Evolutionary conservation across 345 rosid genomes (phyloP).

Genomic region (Schrenkiella parvula): DNA sequence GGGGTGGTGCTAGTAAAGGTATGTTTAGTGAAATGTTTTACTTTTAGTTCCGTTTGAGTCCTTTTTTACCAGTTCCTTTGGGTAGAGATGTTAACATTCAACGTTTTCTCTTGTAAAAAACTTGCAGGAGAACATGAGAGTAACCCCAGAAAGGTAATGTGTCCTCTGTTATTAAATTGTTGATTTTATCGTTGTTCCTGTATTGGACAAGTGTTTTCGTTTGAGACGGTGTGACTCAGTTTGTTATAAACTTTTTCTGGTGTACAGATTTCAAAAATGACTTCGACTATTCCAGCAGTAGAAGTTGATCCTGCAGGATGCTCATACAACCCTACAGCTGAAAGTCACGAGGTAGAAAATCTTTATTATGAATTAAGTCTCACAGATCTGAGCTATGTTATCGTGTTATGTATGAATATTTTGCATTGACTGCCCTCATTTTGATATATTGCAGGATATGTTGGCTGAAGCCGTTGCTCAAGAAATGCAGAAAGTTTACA

Average conservation of each 20-base stretch:
- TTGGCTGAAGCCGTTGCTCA: slow-evolving; percentile 94
- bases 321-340: slow-evolving; percentile 78
- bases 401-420: not conserved
- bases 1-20: slow-evolving; percentile 80
- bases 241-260: not conserved
- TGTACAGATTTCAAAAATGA: slow-evolving; percentile 42
- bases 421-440: not conserved
- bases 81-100: not conserved
- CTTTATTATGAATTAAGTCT: not conserved
- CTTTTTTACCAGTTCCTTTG: not conserved
- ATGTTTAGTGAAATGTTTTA: not conserved
- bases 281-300: slow-evolving; percentile 76
- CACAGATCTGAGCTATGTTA: not conserved
- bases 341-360: slow-evolving; percentile 68
- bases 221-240: not conserved
- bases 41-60: not conserved
- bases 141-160: slow-evolving; percentile 51
- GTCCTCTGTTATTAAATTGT: not conserved
- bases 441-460: slow-evolving; percentile 51
- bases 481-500: slow-evolving; percentile 86
- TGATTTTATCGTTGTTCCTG: slow-evolving; percentile 2
- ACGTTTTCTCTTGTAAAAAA: not conserved
- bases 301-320: slow-evolving; percentile 95
- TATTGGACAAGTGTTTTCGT: not conserved
- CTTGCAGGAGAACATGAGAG: slow-evolving; percentile 44